Base-by-base conservation (phyloP, 1,139 yeast genomes). In the Geotrichum phurueaensis region DNA sequence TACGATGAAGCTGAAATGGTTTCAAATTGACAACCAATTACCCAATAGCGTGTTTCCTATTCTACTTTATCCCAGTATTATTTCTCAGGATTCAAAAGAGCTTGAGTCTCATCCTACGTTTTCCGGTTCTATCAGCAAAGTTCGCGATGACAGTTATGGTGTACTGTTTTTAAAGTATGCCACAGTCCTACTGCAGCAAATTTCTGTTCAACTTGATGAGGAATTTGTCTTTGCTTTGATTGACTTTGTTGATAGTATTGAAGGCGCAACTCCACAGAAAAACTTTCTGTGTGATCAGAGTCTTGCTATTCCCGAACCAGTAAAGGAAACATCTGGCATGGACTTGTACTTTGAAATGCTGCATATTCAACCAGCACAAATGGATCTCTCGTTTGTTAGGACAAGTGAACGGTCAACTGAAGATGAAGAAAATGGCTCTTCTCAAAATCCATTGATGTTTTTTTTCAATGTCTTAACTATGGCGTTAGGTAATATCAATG, bases 401-500 rank as follows among this genome's bases (percentile, higher is more conserved):
- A 91, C 97, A 0, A 57, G 43, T 31, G 97, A 91, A 69, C 78
- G 89, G 60, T 80, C 87, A 29, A 85, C 85, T 71, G 81, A 77
- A 57, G 70, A 69, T 31, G 83, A 80, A 66, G 86, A 81, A 59
- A 76, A 79, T 54, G 77, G 89, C 0, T 85, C 83, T 61, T 56
- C 62, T 27, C 52, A 29, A 15, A 88, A 87, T 66, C 80, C 96
- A 0, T 69, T 87, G 59, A 73, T 80, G 65, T 87, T 87, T 73
- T 85, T 91, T 68, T 80, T 89, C 67, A 91, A 92, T 71, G 85
- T 94, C 55, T 78, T 94, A 63, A 91, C 97, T 0, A 92, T 92
- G 98, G 96, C 99, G 0, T 84, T 94, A 65, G 99, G 98, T 33
- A 94, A 92, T 72, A 89, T 95, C 62, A 92, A 92, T 70, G 97